phyloP scores from a whole-genome alignment of 1,284 basidiomycete species.

The Pseudozyma hubeiensis region DNA sequence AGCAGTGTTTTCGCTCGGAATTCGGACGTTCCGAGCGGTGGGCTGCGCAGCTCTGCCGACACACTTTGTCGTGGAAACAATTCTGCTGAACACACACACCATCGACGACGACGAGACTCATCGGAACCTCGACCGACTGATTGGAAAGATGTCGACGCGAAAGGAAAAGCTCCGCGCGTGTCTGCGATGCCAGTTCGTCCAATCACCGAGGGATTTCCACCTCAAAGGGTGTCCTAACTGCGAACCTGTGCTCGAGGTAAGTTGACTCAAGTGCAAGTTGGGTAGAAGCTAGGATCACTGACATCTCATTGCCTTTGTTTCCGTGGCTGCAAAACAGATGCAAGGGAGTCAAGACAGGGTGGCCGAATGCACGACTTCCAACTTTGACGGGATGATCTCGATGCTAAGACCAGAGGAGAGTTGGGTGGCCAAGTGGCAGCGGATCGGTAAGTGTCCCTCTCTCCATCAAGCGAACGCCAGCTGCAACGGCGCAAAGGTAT shows the following conservation, averaged over 20 bases:
- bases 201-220: slow-evolving; percentile 84
- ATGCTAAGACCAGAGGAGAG: slow-evolving; percentile 87
- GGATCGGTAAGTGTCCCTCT: slow-evolving; percentile 44
- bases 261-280: slow-evolving; percentile 38
- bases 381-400: slow-evolving; percentile 92
- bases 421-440: slow-evolving; percentile 80
- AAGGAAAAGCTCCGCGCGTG: slow-evolving; percentile 81
- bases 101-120: neutral
- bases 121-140: neutral
- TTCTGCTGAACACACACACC: neutral
- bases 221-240: slow-evolving; percentile 94
- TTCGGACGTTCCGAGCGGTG: slow-evolving; percentile 1
- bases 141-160: slow-evolving; percentile 41
- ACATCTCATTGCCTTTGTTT: neutral
- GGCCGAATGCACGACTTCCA: slow-evolving; percentile 87
- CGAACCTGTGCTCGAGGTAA: slow-evolving; percentile 90
- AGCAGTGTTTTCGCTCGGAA: slow-evolving; percentile 10
- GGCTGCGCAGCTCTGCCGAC: neutral
- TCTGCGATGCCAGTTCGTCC: slow-evolving; percentile 89
- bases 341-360: slow-evolving; percentile 87
- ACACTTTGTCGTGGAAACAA: neutral
- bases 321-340: slow-evolving; percentile 75
- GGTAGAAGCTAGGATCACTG: neutral
- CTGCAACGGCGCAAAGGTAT: too few species aligned
- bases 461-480: neutral